A percentile compares a stretch with the other conserved stretches of the same genome.
These are phyloP conservation scores for Termitomyces titanicus DNA, from an alignment of 768 basidiomycete genomes.

Conservation along the genomic window DNA sequence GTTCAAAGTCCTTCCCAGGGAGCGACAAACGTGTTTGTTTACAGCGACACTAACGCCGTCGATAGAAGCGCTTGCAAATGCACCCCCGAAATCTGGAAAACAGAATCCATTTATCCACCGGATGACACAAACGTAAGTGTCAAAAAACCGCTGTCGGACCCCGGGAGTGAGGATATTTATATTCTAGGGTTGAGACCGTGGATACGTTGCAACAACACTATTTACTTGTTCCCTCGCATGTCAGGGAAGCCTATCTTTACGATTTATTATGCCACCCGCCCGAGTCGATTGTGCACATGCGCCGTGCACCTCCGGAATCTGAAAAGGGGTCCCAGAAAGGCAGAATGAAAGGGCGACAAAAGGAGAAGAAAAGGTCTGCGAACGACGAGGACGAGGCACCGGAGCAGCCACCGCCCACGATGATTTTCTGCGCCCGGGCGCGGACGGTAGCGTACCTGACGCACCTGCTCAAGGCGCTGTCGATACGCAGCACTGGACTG, in stretches of 20 bases:
- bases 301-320: slow-evolving; percentile 58
- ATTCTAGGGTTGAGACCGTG: slow-evolving; percentile 80
- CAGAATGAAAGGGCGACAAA: slow-evolving; percentile 18
- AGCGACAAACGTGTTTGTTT: slow-evolving; percentile 95
- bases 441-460: slow-evolving; percentile 91
- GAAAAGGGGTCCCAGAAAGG: slow-evolving; percentile 29
- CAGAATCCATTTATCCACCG: slow-evolving; percentile 83
- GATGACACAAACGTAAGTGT: slow-evolving; percentile 64
- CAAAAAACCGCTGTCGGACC: background rate
- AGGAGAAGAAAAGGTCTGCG: slow-evolving; percentile 34
- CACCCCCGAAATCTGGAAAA: slow-evolving; percentile 77
- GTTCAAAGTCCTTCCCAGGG: slow-evolving; percentile 71
- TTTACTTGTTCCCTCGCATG: slow-evolving; percentile 90
- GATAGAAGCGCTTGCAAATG: slow-evolving; percentile 73
- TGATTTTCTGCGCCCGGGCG: slow-evolving; percentile 87
- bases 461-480: slow-evolving; percentile 67
- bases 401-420: slow-evolving; percentile 87
- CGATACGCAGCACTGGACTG: slow-evolving; percentile 82
- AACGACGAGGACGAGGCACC: slow-evolving; percentile 47
- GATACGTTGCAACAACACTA: slow-evolving; percentile 85
- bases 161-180: background rate
- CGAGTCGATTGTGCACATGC: slow-evolving; percentile 65
- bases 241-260: slow-evolving; percentile 89
- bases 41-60: slow-evolving; percentile 91
- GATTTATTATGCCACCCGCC: slow-evolving; percentile 88